phyloP scores from a whole-genome alignment of 2,329 filamentous ascomycete genomes.

The Tolypocladium ovalisporum region DNA sequence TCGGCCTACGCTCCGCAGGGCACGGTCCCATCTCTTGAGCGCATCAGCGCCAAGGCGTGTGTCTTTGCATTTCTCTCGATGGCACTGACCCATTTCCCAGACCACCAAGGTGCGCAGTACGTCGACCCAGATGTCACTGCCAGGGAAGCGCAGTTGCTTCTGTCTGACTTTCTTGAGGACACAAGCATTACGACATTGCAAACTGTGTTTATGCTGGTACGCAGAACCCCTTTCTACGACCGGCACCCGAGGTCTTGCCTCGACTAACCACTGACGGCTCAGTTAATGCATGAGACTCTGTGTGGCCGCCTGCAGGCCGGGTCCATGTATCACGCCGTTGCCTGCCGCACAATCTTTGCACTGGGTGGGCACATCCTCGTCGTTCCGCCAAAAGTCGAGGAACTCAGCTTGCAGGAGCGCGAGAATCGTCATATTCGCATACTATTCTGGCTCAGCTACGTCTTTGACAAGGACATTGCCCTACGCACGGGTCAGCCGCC shows the following conservation, averaged over 20 bases:
- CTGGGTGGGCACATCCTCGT: constrained; percentile 32
- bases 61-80: constrained; percentile 37
- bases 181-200: constrained; percentile 32
- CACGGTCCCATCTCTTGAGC: constrained; percentile 10
- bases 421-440: constrained; percentile 22
- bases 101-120: constrained; percentile 1
- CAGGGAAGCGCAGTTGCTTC: constrained; percentile 27
- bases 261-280: neutral
- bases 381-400: constrained; percentile 2
- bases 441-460: constrained; percentile 45
- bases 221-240: constrained; percentile 6
- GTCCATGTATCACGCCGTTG: constrained; percentile 30
- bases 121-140: constrained; percentile 30
- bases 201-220: constrained; percentile 35
- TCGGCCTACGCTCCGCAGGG: constrained; percentile 27
- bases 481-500: constrained; percentile 43
- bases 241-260: too few relatives aligned
- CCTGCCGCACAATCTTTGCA: constrained; percentile 35
- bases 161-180: constrained; percentile 31
- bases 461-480: constrained; percentile 43
- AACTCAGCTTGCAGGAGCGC: constrained; percentile 12
- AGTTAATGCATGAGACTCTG: constrained; percentile 32
- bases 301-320: constrained; percentile 35
- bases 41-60: constrained; percentile 29
- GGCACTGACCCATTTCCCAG: constrained; percentile 11